Evolutionary conservation across 768 basidiomycete species (phyloP), one percentile per base, ranked within the genome.

Genomic region (Dictyophora rubrovolvata): DNA sequence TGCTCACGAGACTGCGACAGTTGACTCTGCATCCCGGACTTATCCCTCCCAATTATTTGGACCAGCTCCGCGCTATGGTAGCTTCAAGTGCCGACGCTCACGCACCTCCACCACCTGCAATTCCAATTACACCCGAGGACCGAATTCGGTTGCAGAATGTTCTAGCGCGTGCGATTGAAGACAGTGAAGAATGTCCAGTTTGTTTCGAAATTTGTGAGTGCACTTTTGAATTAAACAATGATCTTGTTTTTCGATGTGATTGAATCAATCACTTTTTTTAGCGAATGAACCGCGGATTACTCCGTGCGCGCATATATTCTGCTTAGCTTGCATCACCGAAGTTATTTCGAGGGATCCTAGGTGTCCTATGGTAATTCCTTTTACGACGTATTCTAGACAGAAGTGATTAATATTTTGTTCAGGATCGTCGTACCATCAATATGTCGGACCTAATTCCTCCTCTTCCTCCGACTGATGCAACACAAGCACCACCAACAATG

Each of bases 1-100:
- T 93, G 78, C 78, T 93, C n/a, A 92, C 89, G 8, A 86, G 92
- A 17, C 75, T 94, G 69, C 82, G 91, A 33, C 92, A 94, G 70
- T 72, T 93, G 18, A 86, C 79, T 17, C 78, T 92, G 22, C 89
- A 93, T 65, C 87, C 90, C 0, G 82, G 81, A 1, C 75, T 94
- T 22, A 73, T 91, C 53, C 91, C 91, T 4, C 62, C 72, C 8
- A 76, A 82, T 61, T 93, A 91, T 65, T 67, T 90, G 11, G 82
- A 87, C 47, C 77, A 86, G 61, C 75, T 91, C 49, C 72, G 73
- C 36, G 48, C 53, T 16, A 64, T 66, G n/a, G 69, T 66, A 18
- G 75, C 75, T 18, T 72, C 71, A 1, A 70, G 67, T 47, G n/a
- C n/a, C n/a, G 61, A 70, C 23, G 67, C 70, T n/a, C 16, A 33